phyloP scores from a whole-genome alignment of 768 basidiomycete species.

The Paxillus involutus region DNA sequence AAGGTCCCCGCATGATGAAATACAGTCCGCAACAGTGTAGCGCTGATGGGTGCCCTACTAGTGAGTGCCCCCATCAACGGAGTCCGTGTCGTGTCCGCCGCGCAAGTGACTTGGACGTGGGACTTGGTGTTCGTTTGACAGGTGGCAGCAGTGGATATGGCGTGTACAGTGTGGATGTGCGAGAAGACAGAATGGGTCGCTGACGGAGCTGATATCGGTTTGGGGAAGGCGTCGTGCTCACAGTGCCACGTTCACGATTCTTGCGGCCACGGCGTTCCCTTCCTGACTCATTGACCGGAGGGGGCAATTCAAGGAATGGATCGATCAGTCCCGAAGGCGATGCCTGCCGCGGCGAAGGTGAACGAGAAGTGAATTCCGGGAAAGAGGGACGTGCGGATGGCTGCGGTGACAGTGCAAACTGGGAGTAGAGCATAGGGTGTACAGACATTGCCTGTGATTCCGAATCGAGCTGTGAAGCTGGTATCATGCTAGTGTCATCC shows the following conservation, averaged over 20 bases:
- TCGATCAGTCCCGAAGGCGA: slow-evolving; percentile 7
- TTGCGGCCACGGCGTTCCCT: slow-evolving; percentile 5
- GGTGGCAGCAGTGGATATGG: slow-evolving; percentile 3
- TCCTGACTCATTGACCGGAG: slow-evolving; percentile 6
- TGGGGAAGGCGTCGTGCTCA: slow-evolving; percentile 5
- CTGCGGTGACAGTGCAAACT: slow-evolving; percentile 32
- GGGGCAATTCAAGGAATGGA: slow-evolving; percentile 9
- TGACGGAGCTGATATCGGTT: slow-evolving; percentile 31
- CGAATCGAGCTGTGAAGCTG: slow-evolving; percentile 39
- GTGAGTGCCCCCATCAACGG: neutral
- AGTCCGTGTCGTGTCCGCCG: slow-evolving; percentile 5
- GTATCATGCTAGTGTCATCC: slow-evolving; percentile 30
- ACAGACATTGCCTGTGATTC: slow-evolving; percentile 26
- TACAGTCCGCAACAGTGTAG: neutral
- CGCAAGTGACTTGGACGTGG: slow-evolving; percentile 13
- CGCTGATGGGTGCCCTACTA: neutral
- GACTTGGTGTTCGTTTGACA: slow-evolving; percentile 10
- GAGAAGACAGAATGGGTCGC: slow-evolving; percentile 21
- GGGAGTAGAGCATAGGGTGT: slow-evolving; percentile 38
- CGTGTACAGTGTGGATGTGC: slow-evolving; percentile 5
- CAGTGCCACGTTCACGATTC: slow-evolving; percentile 9
- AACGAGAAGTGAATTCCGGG: slow-evolving; percentile 1
- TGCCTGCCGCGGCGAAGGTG: slow-evolving; percentile 4
- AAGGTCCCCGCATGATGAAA: slow-evolving; percentile 1
- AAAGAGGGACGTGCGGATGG: slow-evolving; percentile 10